These are phyloP conservation scores for Eimeria praecox DNA, from an alignment of 169 alveolate genomes.

Conservation along the genomic window DNA sequence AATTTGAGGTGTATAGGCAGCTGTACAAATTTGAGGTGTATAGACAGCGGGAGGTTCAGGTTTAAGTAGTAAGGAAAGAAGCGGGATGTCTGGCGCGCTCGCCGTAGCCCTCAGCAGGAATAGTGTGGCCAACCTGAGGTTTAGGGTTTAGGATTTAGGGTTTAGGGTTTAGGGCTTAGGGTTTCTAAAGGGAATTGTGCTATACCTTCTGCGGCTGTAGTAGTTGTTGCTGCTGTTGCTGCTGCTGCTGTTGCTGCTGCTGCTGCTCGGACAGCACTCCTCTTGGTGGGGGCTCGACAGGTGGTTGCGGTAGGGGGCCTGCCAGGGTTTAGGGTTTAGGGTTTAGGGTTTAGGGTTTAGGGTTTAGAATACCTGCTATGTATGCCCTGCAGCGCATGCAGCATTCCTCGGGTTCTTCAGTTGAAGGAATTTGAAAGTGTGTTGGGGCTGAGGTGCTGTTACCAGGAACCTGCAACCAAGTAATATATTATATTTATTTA, in stretches of 20 bases:
- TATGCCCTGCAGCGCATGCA: conserved; percentile 53
- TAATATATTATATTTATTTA: background rate
- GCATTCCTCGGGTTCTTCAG: conserved; percentile 36
- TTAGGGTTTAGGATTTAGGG: conserved; percentile 28
- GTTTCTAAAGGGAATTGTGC: background rate
- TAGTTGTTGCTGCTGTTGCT: conserved; percentile 1
- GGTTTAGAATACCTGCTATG: conserved; percentile 17
- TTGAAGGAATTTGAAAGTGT: conserved; percentile 69
- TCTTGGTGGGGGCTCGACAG: conserved; percentile 35
- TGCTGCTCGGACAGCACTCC: conserved; percentile 20
- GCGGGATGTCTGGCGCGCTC: conserved; percentile 21
- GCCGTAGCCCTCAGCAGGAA: conserved; percentile 55
- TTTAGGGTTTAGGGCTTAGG: background rate
- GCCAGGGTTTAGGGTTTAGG: background rate
- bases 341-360: background rate
- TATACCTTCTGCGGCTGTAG: conserved; percentile 6
- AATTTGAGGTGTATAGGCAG: too few relatives aligned
- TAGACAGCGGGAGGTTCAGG: background rate
- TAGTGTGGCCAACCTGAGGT: conserved; percentile 46
- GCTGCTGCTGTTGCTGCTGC: conserved; percentile 42
- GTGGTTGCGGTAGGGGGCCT: conserved; percentile 32
- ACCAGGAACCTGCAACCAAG: conserved; percentile 38
- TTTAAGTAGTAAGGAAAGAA: background rate
- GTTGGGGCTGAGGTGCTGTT: conserved; percentile 36
- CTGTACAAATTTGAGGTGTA: too few relatives aligned